Evolutionary conservation across 768 basidiomycete species (phyloP).

Genomic region (Suillus spraguei): DNA sequence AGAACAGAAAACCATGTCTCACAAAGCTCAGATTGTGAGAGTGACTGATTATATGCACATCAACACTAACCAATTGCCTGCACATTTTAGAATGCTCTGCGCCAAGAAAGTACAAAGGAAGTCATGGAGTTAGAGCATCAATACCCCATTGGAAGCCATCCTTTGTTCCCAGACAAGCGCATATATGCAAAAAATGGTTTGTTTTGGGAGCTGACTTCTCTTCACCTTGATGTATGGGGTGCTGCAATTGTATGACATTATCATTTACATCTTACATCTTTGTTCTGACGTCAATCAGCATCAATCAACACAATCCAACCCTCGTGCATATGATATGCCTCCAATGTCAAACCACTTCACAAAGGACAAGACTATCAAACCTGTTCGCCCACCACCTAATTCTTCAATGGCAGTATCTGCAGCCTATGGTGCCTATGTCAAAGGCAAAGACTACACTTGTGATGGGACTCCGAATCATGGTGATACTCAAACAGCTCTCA

Average conservation of each 20-base stretch:
- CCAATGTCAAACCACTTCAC: slow-evolving; percentile 1
- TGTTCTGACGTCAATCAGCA: not conserved
- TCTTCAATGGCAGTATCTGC: not conserved
- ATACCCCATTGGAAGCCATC: slow-evolving; percentile 5
- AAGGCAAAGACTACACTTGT: not conserved
- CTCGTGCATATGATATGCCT: slow-evolving; percentile 6
- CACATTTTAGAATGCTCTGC: not conserved
- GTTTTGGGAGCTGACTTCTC: slow-evolving; percentile 8
- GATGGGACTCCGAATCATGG: no score
- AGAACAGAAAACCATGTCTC: not conserved
- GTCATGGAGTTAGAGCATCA: not conserved
- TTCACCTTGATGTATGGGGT: slow-evolving; percentile 9
- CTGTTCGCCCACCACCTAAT: not conserved
- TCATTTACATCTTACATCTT: not conserved
- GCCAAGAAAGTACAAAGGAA: slow-evolving; percentile 1
- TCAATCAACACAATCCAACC: not conserved
- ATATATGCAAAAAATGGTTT: not conserved
- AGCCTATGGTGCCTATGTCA: slow-evolving; percentile 2
- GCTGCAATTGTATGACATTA: slow-evolving; percentile 1
- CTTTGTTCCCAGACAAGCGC: slow-evolving; percentile 9
- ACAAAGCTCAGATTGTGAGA: slow-evolving; percentile 1
- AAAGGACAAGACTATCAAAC: slow-evolving; percentile 2
- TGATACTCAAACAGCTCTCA: no score
- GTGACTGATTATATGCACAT: not conserved
- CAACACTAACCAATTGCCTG: not conserved